A percentile compares a stretch with the other conserved stretches of the same genome.
Conservation (phyloP, 2,329 filamentous ascomycete species). For the Colletotrichum costaricense region DNA sequence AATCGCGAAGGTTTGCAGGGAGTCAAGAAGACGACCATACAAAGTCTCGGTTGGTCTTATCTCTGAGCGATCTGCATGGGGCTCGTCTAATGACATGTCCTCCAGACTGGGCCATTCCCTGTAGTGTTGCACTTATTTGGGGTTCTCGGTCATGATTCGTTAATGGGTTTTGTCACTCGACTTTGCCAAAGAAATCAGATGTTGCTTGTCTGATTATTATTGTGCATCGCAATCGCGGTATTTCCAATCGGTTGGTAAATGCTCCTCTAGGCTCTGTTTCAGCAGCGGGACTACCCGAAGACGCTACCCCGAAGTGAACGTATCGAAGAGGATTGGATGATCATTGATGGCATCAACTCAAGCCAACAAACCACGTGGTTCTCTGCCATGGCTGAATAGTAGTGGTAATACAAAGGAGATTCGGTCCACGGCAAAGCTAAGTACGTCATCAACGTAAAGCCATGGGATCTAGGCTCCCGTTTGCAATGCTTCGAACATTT, state of each 20-base stretch:
- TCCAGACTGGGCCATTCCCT: not conserved
- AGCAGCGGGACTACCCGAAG: not conserved
- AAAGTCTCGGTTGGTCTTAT: not conserved
- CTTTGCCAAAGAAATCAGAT: not conserved
- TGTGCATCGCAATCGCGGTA: not conserved
- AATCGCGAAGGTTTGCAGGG: slow-evolving; percentile 17
- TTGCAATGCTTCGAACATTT: no score
- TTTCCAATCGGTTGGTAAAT: not conserved
- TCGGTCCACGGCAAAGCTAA: no score
- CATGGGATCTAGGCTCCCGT: no score
- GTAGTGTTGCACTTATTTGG: not conserved
- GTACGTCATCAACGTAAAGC: no score
- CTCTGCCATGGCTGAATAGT: no score
- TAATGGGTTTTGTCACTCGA: not conserved
- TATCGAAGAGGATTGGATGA: not conserved
- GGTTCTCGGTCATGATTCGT: not conserved
- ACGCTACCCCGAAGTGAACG: not conserved
- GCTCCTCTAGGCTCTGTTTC: no score
- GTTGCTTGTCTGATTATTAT: not conserved
- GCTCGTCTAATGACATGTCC: not conserved
- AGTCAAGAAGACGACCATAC: not conserved
- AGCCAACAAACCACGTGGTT: not conserved
- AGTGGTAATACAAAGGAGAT: no score
- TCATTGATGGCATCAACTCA: not conserved
- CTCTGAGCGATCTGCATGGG: not conserved